Evolutionary conservation across 2,329 filamentous ascomycete genomes (phyloP), one percentile per base, ranked within the genome.

Genomic region (Scytalidium lignicola): DNA sequence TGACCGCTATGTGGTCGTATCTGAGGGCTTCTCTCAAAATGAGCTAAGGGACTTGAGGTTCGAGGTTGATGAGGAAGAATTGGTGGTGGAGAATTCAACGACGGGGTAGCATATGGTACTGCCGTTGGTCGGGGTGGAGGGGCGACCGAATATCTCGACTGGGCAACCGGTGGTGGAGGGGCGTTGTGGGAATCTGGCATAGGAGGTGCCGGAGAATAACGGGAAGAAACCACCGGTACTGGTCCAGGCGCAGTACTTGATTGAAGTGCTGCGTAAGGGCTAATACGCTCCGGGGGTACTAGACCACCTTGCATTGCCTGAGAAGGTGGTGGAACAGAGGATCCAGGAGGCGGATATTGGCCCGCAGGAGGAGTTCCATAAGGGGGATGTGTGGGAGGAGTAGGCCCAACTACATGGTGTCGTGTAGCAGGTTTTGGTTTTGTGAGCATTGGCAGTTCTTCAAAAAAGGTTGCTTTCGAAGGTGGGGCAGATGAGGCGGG

Each of bases 401-500:
- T 17, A 49, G 42, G 63, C 59, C 58, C 59, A 52, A 23, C 49
- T 39, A 29, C 49, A 58, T 2, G 61, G 42, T 79, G 76, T 48
- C 81, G 74, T 1, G 80, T 78, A 20, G 75, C 74, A 17, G 82
- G 79, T 21, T 84, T 78, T n/a, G 82, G 76, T 61, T 76, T 84
- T 3, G 78, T 67, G 1, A 76, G 67, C 46, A 85, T 66, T 1
- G 88, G 88, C 19, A 92, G 72, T 48, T 92, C 88, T 66, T 91
- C 88, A 56, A 90, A 92, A 64, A 92, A 92, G 57, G 77, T 82
- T 32, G 74, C 67, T 52, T 78, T 75, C 26, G 55, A 67, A 52
- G 60, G 18, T 44, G 45, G 23, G 40, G 43, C 13, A 22, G 44
- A 18, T 26, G 45, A 18, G 26, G 29, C 18, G 40, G 46, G 32